Base-by-base conservation (phyloP, 2,329 filamentous ascomycete genomes). In the Verticillium alfalfae region DNA sequence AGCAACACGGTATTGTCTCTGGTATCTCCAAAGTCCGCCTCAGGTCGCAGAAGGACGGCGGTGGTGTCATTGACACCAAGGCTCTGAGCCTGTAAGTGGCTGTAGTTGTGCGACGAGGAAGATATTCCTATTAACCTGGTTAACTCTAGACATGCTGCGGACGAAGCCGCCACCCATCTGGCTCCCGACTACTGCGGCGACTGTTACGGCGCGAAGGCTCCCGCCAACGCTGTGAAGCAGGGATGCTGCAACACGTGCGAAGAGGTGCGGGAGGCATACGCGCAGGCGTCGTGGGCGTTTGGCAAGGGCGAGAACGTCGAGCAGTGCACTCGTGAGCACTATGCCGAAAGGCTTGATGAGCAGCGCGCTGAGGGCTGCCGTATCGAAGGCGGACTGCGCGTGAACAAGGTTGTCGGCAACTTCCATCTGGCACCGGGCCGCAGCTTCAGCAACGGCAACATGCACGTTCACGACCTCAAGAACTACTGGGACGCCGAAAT, bases 371-470 rank as follows among this genome's bases (percentile, higher is more conserved):
- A 99, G 78, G 95, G 95, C 63, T 99, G 95, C 78, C 91, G 95
- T 58, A 90, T 99, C 66, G 93, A 97, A 75, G 95, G 95, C 63
- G 87, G 87, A 45, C 85, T 99, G 68, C 91, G 92, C 57, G 96
- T 99, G 67, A 99, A 99, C 84, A 99, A 99, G 79, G 95, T 99
- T 34, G 85, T 99, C 60, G 95, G 95, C 61, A 99, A 99, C 81
- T 99, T 99, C 84, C 95, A 99, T 77, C 90, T 99, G 69, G 95
- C 96, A 1, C 95, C 95, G 1, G 95, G 95, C 69, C 92, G 94
- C 77, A 94, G 90, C 75, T 98, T 98, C 84, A 96, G 90, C 76
- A 96, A 91, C 71, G 93, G 92, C 67, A 96, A 97, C 79, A 90
- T 98, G 86, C 95, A 99, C 78, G 92, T 97, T 22, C 95, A 99